A percentile compares a stretch with the other conserved stretches of the same genome.
Conservation (phyloP, 2,329 filamentous ascomycete species). For the Dissoconium aciculare region DNA sequence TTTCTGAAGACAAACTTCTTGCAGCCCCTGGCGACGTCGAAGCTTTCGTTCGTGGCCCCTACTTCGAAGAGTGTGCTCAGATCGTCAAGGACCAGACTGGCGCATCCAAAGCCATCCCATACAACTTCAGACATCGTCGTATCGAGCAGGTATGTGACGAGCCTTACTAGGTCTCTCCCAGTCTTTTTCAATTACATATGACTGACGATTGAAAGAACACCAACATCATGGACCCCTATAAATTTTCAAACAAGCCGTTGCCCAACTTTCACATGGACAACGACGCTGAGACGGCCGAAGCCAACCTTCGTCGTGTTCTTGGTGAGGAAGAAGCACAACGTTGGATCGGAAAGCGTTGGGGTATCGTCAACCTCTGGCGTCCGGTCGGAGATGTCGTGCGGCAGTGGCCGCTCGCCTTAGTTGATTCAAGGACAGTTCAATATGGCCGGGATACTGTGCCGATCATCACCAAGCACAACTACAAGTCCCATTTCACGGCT, state of each 20-base stretch:
- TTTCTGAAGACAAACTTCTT: constrained; percentile 1
- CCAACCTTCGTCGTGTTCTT: constrained; percentile 1
- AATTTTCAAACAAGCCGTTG: constrained; percentile 1
- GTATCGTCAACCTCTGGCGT: constrained; percentile 1
- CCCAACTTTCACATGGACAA: constrained; percentile 2
- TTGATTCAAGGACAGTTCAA: constrained; percentile 1
- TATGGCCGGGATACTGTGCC: constrained; percentile 1
- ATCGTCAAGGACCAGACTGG: constrained; percentile 1
- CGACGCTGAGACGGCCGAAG: constrained; percentile 1
- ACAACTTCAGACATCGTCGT: constrained; percentile 1
- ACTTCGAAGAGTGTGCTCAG: neutral
- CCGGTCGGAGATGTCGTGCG: constrained; percentile 1
- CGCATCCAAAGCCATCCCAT: neutral
- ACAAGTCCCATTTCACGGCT: constrained; percentile 2
- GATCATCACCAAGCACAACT: constrained; percentile 2
- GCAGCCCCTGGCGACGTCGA: neutral
- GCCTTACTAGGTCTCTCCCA: neutral
- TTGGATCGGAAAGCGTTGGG: constrained; percentile 1
- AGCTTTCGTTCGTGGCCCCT: neutral
- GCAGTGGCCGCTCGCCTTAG: constrained; percentile 1
- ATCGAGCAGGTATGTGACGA: constrained; percentile 1
- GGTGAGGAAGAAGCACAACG: neutral
- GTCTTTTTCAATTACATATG: neutral
- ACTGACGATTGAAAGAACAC: constrained; percentile 1
- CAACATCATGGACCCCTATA: constrained; percentile 1